Evolutionary conservation across 2,329 filamentous ascomycete species (phyloP).

Genomic region (Dactylonectria macrodidyma): DNA sequence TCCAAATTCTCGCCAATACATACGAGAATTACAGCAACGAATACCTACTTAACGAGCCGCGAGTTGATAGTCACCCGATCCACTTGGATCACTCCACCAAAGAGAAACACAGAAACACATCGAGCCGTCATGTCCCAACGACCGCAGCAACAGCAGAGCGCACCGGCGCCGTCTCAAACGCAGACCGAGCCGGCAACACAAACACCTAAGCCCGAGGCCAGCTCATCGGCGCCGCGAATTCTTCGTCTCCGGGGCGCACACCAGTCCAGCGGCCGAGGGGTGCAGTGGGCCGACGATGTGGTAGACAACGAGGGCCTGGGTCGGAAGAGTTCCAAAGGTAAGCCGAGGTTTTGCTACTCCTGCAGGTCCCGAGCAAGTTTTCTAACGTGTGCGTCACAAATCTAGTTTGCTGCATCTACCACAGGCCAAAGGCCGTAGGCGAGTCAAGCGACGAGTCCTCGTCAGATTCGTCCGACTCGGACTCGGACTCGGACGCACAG

Average conservation of each 20-base stretch:
- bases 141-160: constrained; percentile 43
- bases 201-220: constrained; percentile 46
- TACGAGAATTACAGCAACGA: not conserved
- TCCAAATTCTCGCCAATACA: not conserved
- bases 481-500: constrained; percentile 60
- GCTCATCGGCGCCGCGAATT: constrained; percentile 55
- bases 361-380: not conserved
- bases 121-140: constrained; percentile 50
- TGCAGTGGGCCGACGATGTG: constrained; percentile 94
- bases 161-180: constrained; percentile 53
- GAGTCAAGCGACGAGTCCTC: constrained; percentile 83
- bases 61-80: not conserved
- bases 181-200: constrained; percentile 50
- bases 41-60: too few species aligned
- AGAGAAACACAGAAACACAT: constrained; percentile 7
- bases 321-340: constrained; percentile 95
- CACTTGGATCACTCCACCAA: not conserved
- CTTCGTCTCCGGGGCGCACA: constrained; percentile 68
- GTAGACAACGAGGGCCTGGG: constrained; percentile 96
- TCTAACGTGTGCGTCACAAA: constrained; percentile 4
- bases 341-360: constrained; percentile 32
- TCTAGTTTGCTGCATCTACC: constrained; percentile 98
- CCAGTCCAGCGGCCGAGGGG: constrained; percentile 68
- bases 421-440: constrained; percentile 84
- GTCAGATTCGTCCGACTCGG: constrained; percentile 71